These are phyloP conservation scores for Solanum chacoense DNA, from an alignment of 305 asterid species.

Conservation along the genomic window DNA sequence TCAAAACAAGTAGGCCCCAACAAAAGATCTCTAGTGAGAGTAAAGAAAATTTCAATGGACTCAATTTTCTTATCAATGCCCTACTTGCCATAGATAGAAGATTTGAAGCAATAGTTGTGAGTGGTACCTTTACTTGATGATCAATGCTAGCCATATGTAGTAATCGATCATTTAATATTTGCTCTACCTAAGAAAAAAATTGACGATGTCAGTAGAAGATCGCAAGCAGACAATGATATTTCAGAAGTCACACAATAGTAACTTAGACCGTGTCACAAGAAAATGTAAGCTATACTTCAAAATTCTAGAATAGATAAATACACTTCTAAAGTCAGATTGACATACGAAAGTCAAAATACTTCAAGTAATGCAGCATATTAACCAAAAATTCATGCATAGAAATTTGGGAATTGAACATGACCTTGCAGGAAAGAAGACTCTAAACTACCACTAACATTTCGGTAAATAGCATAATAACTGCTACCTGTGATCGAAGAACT, in stretches of 20 bases:
- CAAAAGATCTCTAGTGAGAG: not conserved
- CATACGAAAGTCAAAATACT: not conserved
- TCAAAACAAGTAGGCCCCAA: not conserved
- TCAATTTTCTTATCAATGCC: not conserved
- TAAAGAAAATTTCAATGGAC: not conserved
- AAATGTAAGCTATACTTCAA: not conserved
- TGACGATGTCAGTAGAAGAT: slow-evolving; percentile 9
- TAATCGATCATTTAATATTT: slow-evolving; percentile 52
- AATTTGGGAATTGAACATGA: not conserved
- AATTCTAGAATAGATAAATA: not conserved
- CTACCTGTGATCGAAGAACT: slow-evolving; percentile 42
- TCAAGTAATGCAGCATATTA: not conserved
- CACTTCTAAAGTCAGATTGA: not conserved
- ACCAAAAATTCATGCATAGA: not conserved
- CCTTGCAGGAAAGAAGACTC: not conserved
- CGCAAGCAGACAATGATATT: not conserved
- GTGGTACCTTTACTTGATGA: slow-evolving; percentile 75
- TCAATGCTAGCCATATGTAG: slow-evolving; percentile 67
- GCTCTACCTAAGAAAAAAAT: slow-evolving; percentile 52
- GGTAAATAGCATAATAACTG: not conserved
- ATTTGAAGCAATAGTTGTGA: not conserved
- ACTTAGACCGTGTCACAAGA: not conserved
- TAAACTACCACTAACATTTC: not conserved
- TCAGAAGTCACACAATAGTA: not conserved
- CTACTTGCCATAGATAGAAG: not conserved